Conservation (phyloP, 345 rosid species). For the Aegle marmelos region DNA sequence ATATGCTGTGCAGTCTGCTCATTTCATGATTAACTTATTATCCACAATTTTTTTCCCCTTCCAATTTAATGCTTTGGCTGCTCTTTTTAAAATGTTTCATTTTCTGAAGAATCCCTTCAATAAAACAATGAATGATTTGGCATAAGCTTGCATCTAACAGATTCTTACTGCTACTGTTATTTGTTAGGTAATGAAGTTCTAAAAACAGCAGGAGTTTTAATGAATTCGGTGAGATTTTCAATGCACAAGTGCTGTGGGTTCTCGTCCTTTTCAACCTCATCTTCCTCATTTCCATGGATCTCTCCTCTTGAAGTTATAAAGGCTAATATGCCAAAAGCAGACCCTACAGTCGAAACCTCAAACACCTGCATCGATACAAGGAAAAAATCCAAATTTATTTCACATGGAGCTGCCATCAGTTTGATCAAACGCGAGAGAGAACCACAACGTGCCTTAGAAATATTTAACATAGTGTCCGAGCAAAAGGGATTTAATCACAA, state of each 20-base stretch:
- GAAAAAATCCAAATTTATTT: conserved; percentile 49
- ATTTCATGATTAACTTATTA: background rate
- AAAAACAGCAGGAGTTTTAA: background rate
- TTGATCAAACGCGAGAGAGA: conserved; percentile 73
- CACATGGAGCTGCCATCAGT: conserved; percentile 58
- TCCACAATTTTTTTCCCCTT: background rate
- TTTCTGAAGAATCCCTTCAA: background rate
- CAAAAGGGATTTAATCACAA: conserved; percentile 85
- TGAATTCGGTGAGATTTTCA: conserved; percentile 11
- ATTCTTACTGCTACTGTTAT: background rate
- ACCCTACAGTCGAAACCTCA: conserved; percentile 36
- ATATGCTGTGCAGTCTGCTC: background rate
- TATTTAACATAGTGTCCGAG: conserved; percentile 61
- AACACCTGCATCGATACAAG: conserved; percentile 15
- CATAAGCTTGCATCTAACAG: background rate
- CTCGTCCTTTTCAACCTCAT: conserved; percentile 25
- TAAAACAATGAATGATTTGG: background rate
- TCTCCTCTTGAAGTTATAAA: conserved; percentile 44
- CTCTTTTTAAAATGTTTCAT: background rate
- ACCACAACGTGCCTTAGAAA: conserved; percentile 62
- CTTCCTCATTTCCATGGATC: conserved; percentile 59
- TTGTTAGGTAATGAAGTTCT: conserved; percentile 5
- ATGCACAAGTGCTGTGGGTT: conserved; percentile 17
- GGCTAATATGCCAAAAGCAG: conserved; percentile 18
- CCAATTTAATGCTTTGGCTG: background rate